Evolutionary conservation across 768 basidiomycete genomes (phyloP).

Genomic region (Lactarius evosmus): DNA sequence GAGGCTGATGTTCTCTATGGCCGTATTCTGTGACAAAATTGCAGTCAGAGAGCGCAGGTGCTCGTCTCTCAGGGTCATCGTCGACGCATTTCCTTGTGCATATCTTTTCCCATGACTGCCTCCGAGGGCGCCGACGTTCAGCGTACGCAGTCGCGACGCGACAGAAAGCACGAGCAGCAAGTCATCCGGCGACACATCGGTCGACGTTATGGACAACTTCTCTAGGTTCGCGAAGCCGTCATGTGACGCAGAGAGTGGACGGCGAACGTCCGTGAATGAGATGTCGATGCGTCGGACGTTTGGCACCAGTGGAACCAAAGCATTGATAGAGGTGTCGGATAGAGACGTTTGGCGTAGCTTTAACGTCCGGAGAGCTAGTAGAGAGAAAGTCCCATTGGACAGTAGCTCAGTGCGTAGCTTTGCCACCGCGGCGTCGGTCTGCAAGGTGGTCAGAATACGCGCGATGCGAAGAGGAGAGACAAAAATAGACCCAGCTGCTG

Average conservation of each 20-base stretch:
- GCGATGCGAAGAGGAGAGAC: background rate
- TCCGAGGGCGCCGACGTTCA: conserved; percentile 60
- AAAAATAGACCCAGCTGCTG: conserved; percentile 51
- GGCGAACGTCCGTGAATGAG: conserved; percentile 58
- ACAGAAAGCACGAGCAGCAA: conserved; percentile 40
- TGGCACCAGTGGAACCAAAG: conserved; percentile 46
- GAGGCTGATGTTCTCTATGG: conserved; percentile 53
- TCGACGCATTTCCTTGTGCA: conserved; percentile 45
- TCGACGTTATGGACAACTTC: conserved; percentile 65
- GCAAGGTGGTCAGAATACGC: conserved; percentile 4
- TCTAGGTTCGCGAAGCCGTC: conserved; percentile 38
- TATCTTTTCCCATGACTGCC: conserved; percentile 36
- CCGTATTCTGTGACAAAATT: conserved; percentile 36
- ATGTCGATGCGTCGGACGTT: conserved; percentile 54
- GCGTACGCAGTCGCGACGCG: conserved; percentile 44
- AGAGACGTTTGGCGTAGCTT: conserved; percentile 57
- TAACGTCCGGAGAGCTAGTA: conserved; percentile 47
- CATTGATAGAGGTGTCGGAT: conserved; percentile 46
- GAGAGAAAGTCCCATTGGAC: conserved; percentile 28
- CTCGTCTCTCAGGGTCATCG: conserved; percentile 56
- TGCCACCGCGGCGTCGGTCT: conserved; percentile 58
- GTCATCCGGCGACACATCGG: conserved; percentile 41
- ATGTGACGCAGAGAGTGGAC: conserved; percentile 31
- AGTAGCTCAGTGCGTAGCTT: conserved; percentile 40
- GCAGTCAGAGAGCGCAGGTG: conserved; percentile 44